Percentiles rank a stretch among this genome's conserved stretches.
These are phyloP conservation scores for Picochlorum sp. DNA, from an alignment of 139 green algal species.

Conservation along the genomic window DNA sequence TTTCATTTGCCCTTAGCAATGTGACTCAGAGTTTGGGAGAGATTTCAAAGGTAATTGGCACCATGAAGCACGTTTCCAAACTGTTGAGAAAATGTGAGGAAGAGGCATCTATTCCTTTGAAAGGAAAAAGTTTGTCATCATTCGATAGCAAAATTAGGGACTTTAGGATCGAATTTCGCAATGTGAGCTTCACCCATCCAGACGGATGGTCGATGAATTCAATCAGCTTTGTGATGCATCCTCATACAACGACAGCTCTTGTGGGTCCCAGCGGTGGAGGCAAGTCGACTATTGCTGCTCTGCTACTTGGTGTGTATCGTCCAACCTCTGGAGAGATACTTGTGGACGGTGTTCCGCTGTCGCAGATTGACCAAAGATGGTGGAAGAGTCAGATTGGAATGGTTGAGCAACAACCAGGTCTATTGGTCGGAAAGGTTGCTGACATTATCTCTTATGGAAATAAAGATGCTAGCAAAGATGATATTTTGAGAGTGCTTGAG, in stretches of 20 bases:
- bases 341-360: conserved; percentile 73
- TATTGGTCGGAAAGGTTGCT: conserved; percentile 37
- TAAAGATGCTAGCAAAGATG: conserved; percentile 8
- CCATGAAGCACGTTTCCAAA: conserved; percentile 4
- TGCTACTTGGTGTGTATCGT: conserved; percentile 89
- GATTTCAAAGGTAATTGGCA: conserved; percentile 2
- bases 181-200: conserved; percentile 17
- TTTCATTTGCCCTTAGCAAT: conserved; percentile 21
- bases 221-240: conserved; percentile 26
- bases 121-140: too few species aligned
- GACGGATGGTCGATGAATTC: conserved; percentile 15
- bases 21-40: conserved; percentile 8
- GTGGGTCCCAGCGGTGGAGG: conserved; percentile 63
- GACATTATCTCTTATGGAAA: conserved; percentile 41
- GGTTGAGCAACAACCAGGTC: conserved; percentile 41
- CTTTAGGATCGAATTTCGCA: conserved; percentile 5
- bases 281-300: conserved; percentile 79
- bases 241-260: conserved; percentile 44
- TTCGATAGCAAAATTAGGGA: too few species aligned
- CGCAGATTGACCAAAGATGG: conserved; percentile 39
- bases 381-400: conserved; percentile 42
- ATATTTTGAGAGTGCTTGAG: conserved; percentile 36
- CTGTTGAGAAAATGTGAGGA: neutral
- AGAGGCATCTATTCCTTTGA: neutral
- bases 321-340: conserved; percentile 34